phyloP scores from a whole-genome alignment of 352 stramenopile species.

The Bremia lactucae region DNA sequence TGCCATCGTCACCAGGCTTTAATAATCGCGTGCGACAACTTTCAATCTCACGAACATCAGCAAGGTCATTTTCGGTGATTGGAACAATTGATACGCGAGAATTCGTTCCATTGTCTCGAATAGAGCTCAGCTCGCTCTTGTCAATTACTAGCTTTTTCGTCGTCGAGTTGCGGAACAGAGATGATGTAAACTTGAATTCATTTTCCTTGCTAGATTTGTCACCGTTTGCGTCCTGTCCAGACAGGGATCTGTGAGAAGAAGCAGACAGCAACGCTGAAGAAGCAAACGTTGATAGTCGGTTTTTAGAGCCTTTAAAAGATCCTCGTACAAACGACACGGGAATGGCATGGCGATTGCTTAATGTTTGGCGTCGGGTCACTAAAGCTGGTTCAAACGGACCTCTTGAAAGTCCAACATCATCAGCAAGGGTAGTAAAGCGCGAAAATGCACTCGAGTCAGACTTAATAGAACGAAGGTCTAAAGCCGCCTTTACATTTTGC shows the following conservation, averaged over 20 bases:
- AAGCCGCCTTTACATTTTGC: constrained; percentile 48
- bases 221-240: constrained; percentile 7
- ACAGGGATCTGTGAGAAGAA: constrained; percentile 12
- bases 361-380: constrained; percentile 43
- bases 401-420: constrained; percentile 62
- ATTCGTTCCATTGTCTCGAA: constrained; percentile 5
- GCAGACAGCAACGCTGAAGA: constrained; percentile 11
- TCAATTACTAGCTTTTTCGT: constrained; percentile 56
- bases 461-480: constrained; percentile 52
- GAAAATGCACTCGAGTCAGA: constrained; percentile 35
- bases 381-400: constrained; percentile 44
- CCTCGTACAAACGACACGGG: constrained; percentile 66
- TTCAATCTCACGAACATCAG: constrained; percentile 17
- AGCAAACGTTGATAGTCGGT: constrained; percentile 44
- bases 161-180: constrained; percentile 40
- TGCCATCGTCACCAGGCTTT: constrained; percentile 40
- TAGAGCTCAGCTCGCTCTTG: constrained; percentile 25
- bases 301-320: constrained; percentile 67
- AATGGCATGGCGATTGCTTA: constrained; percentile 38
- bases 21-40: constrained; percentile 21
- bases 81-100: constrained; percentile 49
- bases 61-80: constrained; percentile 34
- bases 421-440: constrained; percentile 43
- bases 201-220: constrained; percentile 24
- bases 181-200: constrained; percentile 58